Evolutionary conservation across 192 early-diverging fungal species (phyloP), one percentile per base, ranked within the genome.

Genomic region (Coemansia guatemalensis): DNA sequence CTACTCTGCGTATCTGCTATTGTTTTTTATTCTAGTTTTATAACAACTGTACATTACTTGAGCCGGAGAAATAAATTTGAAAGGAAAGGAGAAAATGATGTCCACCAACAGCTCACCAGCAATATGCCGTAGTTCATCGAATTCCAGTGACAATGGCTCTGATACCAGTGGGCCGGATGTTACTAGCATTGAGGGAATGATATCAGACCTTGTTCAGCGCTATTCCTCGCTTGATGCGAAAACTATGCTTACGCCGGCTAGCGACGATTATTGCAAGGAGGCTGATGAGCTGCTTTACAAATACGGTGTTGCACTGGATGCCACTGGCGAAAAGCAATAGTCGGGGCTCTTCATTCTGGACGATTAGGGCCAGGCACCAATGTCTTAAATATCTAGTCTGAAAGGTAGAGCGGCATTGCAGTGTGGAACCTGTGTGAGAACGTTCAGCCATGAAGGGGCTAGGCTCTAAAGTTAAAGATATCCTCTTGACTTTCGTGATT

Each of bases 221-320:
- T 69, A 69, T 41, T 47, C 59, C 26, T 22, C 22, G 1, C 57
- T 58, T 25, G 67, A 69, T 55, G 26, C 53, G 52, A 21, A 69
- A 58, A 21, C 33, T 9, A 62, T 69, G 67, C 44, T 44, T 5
- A 11, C 49, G 24, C 9, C 51, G 25, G 12, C 27, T 21, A 27
- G 60, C 33, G 53, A 53, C 53, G 27, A 32, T 5, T 69, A 69
- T 26, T 61, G 44, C 17, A 4, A 30, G 3, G 22, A 50, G 27
- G 67, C 67, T 2, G 53, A 69, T 18, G 12, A 5, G 18, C 60
- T 69, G 33, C 60, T 69, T 6, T 20, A 24, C 20, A 23, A 62
- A 24, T 56, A 32, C 22, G 49, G 60, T 1, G 7, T 26, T 12
- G 60, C 33, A 24, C 22, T 62, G 5, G 39, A 44, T 14, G 14